Percentiles rank a stretch among this genome's conserved stretches.
These are phyloP conservation scores for Herpetospermum pedunculosum DNA, from an alignment of 306 rosid genomes.

Conservation along the genomic window DNA sequence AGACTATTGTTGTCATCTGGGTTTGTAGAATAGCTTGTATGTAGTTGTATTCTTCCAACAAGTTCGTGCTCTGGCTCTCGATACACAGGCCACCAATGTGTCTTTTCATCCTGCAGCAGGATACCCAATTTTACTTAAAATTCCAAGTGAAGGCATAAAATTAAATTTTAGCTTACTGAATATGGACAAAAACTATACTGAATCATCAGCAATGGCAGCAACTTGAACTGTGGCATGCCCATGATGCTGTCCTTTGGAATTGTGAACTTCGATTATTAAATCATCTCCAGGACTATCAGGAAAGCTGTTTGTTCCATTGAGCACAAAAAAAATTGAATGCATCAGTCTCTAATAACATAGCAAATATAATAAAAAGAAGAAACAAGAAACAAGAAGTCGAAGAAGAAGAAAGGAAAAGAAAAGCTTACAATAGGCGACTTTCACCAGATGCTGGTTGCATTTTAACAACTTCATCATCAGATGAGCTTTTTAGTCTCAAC, in stretches of 20 bases:
- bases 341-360: no score
- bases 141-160: not conserved
- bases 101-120: constrained; percentile 72
- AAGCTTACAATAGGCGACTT: constrained; percentile 69
- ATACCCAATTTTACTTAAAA: not conserved
- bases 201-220: constrained; percentile 69
- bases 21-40: constrained; percentile 53
- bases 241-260: constrained; percentile 76
- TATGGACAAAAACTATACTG: constrained; percentile 34
- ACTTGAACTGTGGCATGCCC: constrained; percentile 78
- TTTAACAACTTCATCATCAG: constrained; percentile 68
- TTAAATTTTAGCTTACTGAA: not conserved
- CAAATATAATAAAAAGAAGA: not conserved
- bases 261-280: constrained; percentile 68
- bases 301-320: constrained; percentile 51
- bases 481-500: constrained; percentile 65
- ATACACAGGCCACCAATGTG: constrained; percentile 87
- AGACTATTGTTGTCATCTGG: constrained; percentile 64
- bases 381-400: not conserved
- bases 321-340: not conserved
- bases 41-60: constrained; percentile 78
- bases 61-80: constrained; percentile 71
- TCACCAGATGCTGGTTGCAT: constrained; percentile 95
- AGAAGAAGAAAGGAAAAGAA: not conserved
- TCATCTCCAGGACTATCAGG: constrained; percentile 93